phyloP scores from a whole-genome alignment of 805 yeast species.

The Metschnikowia baotianmanensis region DNA sequence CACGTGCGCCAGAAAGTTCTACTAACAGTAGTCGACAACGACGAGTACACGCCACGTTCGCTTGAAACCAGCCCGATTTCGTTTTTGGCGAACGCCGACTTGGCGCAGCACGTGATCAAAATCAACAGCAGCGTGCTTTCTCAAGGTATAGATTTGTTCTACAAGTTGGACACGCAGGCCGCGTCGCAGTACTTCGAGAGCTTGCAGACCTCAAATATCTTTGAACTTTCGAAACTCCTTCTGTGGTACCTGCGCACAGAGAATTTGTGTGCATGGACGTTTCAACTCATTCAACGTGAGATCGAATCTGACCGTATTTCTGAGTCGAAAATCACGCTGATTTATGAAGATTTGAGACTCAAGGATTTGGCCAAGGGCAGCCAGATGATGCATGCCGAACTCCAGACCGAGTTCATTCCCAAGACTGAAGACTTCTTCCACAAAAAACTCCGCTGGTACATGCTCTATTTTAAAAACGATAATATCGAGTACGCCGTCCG shows the following conservation, averaged over 20 bases:
- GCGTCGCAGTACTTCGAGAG: constrained; percentile 30
- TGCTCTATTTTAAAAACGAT: constrained; percentile 39
- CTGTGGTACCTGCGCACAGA: constrained; percentile 29
- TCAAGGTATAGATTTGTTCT: constrained; percentile 31
- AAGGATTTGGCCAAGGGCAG: constrained; percentile 29
- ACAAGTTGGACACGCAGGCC: constrained; percentile 30
- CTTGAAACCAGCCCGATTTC: constrained; percentile 29
- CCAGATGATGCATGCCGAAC: constrained; percentile 33
- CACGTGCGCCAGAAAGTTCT: constrained; percentile 24
- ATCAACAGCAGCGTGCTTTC: constrained; percentile 27
- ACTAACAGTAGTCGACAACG: constrained; percentile 38
- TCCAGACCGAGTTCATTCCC: constrained; percentile 36
- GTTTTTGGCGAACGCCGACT: constrained; percentile 13
- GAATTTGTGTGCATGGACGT: constrained; percentile 23
- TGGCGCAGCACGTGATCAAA: constrained; percentile 30
- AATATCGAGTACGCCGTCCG: constrained; percentile 43
- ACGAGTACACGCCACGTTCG: constrained; percentile 36
- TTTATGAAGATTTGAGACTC: constrained; percentile 22
- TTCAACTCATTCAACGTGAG: constrained; percentile 15
- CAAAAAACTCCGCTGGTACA: constrained; percentile 39
- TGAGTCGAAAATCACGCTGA: constrained; percentile 16
- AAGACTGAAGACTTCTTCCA: constrained; percentile 29
- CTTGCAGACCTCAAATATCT: constrained; percentile 34
- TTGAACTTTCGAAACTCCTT: constrained; percentile 31
- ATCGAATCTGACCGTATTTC: constrained; percentile 16